A percentile compares a stretch with the other conserved stretches of the same genome.
Conservation (phyloP, 371 early-diverging fungal species). For the Mucor racemosus region DNA sequence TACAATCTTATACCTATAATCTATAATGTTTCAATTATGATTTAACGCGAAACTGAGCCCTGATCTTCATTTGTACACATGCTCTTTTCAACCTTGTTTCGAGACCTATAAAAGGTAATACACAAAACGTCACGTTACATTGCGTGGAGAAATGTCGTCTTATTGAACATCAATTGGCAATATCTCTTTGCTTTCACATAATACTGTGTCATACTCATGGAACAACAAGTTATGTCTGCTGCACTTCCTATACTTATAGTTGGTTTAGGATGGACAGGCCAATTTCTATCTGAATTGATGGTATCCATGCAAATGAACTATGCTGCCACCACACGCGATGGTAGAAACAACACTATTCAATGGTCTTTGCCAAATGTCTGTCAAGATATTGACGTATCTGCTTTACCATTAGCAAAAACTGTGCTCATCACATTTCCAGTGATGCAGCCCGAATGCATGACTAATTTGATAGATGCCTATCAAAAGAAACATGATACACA, state of each 20-base stretch:
- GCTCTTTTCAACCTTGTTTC: not conserved
- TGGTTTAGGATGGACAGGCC: slow-evolving; percentile 56
- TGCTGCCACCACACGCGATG: slow-evolving; percentile 55
- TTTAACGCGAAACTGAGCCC: not conserved
- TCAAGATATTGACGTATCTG: slow-evolving; percentile 26
- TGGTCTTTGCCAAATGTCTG: slow-evolving; percentile 36
- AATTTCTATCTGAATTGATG: slow-evolving; percentile 39
- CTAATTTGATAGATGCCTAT: slow-evolving; percentile 36
- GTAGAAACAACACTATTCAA: slow-evolving; percentile 41
- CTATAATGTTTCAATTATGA: not conserved
- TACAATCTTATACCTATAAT: not conserved
- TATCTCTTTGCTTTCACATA: slow-evolving; percentile 3
- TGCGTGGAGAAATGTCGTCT: not conserved
- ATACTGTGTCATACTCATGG: slow-evolving; percentile 19
- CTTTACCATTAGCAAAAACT: slow-evolving; percentile 41
- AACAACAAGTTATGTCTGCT: slow-evolving; percentile 30
- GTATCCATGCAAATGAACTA: slow-evolving; percentile 26
- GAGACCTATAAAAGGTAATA: not conserved
- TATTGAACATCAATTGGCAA: slow-evolving; percentile 12
- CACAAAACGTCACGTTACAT: slow-evolving; percentile 12
- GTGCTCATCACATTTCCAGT: slow-evolving; percentile 51
- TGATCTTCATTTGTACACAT: not conserved
- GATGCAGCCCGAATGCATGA: slow-evolving; percentile 30
- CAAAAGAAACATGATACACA: slow-evolving; percentile 20
- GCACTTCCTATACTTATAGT: slow-evolving; percentile 44